Evolutionary conservation across 331 rosid genomes (phyloP), one percentile per base, ranked within the genome.

Genomic region (Malus hybrid): DNA sequence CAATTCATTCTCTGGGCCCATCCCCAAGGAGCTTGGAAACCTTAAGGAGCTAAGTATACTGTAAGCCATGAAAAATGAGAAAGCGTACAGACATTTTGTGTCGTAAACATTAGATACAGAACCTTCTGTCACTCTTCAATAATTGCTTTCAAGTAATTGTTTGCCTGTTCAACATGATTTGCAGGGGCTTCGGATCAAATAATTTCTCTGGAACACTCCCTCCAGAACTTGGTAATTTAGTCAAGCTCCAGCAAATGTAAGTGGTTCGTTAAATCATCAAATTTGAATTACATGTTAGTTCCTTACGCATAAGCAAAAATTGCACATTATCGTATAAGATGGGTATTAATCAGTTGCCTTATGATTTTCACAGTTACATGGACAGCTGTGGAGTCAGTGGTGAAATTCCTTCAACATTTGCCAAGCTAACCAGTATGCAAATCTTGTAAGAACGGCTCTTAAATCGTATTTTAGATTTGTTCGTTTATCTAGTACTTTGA

Each of bases 301-400:
- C 16, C 5, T 61, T 61, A 11, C 14, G 29, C 15, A 11, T 64
- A 28, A 44, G 12, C 24, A 27, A 31, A 13, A 2, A 33, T 6
- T 59, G 67, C 39, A 0, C n/a, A 24, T 46, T 22, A 20, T 42
- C n/a, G 0, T n/a, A 7, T 39, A 36, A 46, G 65, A 32, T 27
- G 65, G 34, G 33, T 50, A 11, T 15, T 31, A 10, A 60, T 31
- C 33, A 7, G 8, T 20, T 19, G 8, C n/a, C 19, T 77, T 63
- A 69, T 83, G 3, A 16, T 48, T 62, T 79, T 72, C 22, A 55
- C 84, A 93, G 97, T 68, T 90, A 90, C 80, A 19, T 87, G 10
- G 86, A 88, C 84, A 90, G 97, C 73, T 80, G 90, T 80, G 24
- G 24, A 24, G 24, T 24, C 24, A 24, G 24, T 24, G 24, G 24